Base-by-base conservation (phyloP, 202 grass and related monocot genomes). In the Tripidium arundinaceum region DNA sequence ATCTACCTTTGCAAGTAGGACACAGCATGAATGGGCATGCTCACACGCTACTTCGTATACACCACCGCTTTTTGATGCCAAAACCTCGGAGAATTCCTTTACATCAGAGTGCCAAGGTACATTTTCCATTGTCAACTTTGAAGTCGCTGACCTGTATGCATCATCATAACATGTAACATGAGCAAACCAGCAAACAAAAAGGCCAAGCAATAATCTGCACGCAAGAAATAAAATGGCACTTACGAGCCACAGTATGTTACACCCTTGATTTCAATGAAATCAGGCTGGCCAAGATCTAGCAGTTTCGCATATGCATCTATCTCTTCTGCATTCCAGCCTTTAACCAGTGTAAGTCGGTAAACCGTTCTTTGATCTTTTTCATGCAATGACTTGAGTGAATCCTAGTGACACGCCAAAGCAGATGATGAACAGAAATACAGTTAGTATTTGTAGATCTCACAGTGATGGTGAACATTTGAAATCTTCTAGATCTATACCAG, bases 41-140 rank as follows among this genome's bases (percentile, higher is more conserved):
- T 98, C 96, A 70, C 92, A 98, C 16, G 96, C 92, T 65, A 98
- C 87, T 89, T 95, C 86, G 21, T 98, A 95, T 10, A 77, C 34
- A n/a, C 90, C 96, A 33, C 65, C 77, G 24, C 88, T 98, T 91
- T 98, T 95, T 24, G 74, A 68, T 41, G 96, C 92, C 71, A 98
- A 79, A 55, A 86, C 83, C 84, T 98, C 92, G 5, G 96, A 98
- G 37, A 98, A 95, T 67, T 89, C 84, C 83, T 88, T 91, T 72
- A 98, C 96, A 77, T 98, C 96, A 82, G 90, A 80, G 34, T 98
- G 96, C 92, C 96, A 98, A 4, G 96, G 96, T 28, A 95, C 96
- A 89, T 98, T 98, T 60, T 98, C 96, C 96, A 95, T 98, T 34
- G 96, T 98, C 90, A 98, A 81, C 65, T 98, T 98, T 66, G 96